These are phyloP conservation scores for Monocercomonoides exilis DNA, from an alignment of 78 protist species.

Conservation along the genomic window DNA sequence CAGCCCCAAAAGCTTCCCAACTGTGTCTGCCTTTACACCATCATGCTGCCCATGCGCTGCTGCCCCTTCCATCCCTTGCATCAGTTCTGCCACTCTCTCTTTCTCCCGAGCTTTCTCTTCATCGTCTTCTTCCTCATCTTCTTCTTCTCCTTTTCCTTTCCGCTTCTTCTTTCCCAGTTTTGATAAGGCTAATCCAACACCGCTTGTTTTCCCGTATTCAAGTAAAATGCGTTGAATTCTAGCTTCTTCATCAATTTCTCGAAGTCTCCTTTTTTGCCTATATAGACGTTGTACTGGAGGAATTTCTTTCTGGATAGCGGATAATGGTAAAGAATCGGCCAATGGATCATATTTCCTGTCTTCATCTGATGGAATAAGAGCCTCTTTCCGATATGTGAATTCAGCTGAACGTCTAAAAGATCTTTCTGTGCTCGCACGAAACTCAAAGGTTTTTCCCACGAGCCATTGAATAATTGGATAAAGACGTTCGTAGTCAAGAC, in stretches of 20 bases:
- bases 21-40: not conserved
- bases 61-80: not conserved
- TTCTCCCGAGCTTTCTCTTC: not conserved
- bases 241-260: not conserved
- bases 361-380: not conserved
- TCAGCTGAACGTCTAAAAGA: not conserved
- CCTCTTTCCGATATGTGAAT: not conserved
- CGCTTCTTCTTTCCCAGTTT: not conserved
- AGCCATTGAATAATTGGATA: slow-evolving; percentile 2
- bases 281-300: not conserved
- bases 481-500: not conserved
- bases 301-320: too few species aligned
- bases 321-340: not conserved
- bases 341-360: not conserved
- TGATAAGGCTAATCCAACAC: not conserved
- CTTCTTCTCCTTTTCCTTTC: not conserved
- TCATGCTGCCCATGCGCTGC: not conserved
- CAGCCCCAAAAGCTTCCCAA: not conserved
- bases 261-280: not conserved
- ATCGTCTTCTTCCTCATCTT: not conserved
- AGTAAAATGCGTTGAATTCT: not conserved
- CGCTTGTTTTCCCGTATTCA: slow-evolving; percentile 2
- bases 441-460: not conserved
- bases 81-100: not conserved
- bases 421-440: not conserved